Evolutionary conservation across 768 basidiomycete species (phyloP), one percentile per base, ranked within the genome.

Genomic region (Naematelia aurantialba): DNA sequence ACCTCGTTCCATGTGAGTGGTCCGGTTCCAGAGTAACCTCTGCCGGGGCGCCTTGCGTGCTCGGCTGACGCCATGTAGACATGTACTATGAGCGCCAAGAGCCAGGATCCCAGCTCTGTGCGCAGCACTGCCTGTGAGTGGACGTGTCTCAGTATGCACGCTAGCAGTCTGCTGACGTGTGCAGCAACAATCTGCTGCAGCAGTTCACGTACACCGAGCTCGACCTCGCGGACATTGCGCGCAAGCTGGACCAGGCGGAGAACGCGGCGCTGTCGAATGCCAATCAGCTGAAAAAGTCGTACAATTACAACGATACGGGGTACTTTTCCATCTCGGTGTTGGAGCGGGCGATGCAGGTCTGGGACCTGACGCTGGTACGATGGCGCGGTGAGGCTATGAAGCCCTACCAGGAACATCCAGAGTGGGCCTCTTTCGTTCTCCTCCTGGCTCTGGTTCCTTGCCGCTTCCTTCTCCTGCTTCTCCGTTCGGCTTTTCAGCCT

Each of bases 261-360:
- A 75, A 75, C 52, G 72, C 75, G 12, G 55, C 65, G 0, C 59
- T 75, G 57, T 80, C 72, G 66, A 75, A 30, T 79, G 78, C 26
- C 68, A 68, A 53, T 74, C 78, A 44, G 87, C 87, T 78, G 80
- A 72, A 68, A 47, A 82, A 60, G 46, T 79, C 79, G 55, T 72
- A 69, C 61, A 96, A 96, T 71, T 89, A 92, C 88, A 91, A 96
- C 66, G 91, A 93, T 74, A 90, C 89, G 25, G 91, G 90, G 1
- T 96, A 90, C 76, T 96, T 96, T 78, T 93, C 91, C 1, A 82
- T 94, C 0, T 90, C 91, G 63, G 92, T 94, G 1, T 75, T 94
- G 17, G 71, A 73, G 31, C 48, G 71, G 25, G 92, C 92, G 1
- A 77, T 96, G 49, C 82, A 85, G 68, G 85, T 91, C 12, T 93